These are phyloP conservation scores for Entelexis sorbosivorans DNA, from an alignment of 1,139 yeast genomes.

Conservation along the genomic window DNA sequence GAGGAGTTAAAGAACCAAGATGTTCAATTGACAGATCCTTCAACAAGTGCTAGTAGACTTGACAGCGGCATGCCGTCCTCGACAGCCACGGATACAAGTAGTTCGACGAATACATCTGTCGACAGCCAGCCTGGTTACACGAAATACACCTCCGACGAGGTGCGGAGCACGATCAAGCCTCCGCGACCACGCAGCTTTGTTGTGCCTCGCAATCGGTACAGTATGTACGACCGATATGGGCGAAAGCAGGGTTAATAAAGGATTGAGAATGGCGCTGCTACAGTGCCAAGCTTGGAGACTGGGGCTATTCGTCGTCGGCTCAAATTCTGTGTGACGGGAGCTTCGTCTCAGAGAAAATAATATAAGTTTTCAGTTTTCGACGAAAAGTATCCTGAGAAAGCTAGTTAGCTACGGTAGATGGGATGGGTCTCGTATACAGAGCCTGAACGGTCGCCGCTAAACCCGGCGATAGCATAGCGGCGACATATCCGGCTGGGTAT, in stretches of 20 bases:
- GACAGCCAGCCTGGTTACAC: not conserved
- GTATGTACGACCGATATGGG: slow-evolving; percentile 2
- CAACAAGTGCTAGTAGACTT: not conserved
- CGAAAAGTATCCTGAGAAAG: no score
- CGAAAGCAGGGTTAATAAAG: not conserved
- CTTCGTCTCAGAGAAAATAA: no score
- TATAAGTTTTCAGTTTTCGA: no score
- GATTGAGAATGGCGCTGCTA: no score
- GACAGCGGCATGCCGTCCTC: not conserved
- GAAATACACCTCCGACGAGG: not conserved
- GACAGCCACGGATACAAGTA: not conserved
- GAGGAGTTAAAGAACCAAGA: not conserved
- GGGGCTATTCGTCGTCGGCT: no score
- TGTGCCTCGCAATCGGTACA: not conserved
- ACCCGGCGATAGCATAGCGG: no score
- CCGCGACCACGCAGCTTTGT: not conserved
- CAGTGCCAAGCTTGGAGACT: no score
- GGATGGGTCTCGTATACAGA: no score
- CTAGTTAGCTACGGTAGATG: no score
- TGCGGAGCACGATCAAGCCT: not conserved
- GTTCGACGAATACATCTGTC: not conserved
- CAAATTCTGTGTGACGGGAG: no score
- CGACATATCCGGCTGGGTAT: no score
- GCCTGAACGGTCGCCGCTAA: no score
- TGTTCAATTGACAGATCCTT: not conserved